Conservation (phyloP, 2,329 filamentous ascomycete genomes). For the Fusarium tricinctum region DNA sequence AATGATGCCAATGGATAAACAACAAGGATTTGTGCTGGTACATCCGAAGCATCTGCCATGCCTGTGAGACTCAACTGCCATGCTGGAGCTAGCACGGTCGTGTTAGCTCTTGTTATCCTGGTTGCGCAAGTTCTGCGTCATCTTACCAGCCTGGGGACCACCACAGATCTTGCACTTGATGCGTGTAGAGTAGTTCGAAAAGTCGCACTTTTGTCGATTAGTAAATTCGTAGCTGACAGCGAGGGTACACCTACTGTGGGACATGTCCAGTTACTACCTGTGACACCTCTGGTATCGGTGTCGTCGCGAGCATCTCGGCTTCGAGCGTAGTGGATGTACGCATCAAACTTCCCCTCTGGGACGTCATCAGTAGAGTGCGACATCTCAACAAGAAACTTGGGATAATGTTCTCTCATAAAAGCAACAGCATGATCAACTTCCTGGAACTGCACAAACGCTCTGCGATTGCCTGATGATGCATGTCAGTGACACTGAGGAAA, state of each 20-base stretch:
- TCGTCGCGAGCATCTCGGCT: constrained; percentile 55
- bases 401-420: constrained; percentile 61
- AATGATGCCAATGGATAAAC: constrained; percentile 78
- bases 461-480: constrained; percentile 54
- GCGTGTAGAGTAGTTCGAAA: constrained; percentile 57
- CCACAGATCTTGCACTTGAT: constrained; percentile 58
- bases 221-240: background rate
- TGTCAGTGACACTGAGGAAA: constrained; percentile 29
- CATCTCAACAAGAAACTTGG: constrained; percentile 56
- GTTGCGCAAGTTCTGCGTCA: background rate
- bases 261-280: constrained; percentile 55
- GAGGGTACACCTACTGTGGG: constrained; percentile 49
- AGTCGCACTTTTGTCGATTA: constrained; percentile 55
- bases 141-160: constrained; percentile 51
- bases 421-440: constrained; percentile 57
- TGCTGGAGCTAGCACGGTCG: constrained; percentile 41
- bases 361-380: constrained; percentile 56
- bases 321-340: constrained; percentile 60
- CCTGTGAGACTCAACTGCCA: constrained; percentile 61
- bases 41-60: constrained; percentile 64
- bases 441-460: constrained; percentile 61
- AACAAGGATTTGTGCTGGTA: constrained; percentile 81
- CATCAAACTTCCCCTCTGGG: constrained; percentile 56
- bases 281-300: constrained; percentile 39
- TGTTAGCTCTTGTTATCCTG: background rate